These are phyloP conservation scores for Setomelanomma holmii DNA, from an alignment of 2,329 filamentous ascomycete species.

Conservation along the genomic window DNA sequence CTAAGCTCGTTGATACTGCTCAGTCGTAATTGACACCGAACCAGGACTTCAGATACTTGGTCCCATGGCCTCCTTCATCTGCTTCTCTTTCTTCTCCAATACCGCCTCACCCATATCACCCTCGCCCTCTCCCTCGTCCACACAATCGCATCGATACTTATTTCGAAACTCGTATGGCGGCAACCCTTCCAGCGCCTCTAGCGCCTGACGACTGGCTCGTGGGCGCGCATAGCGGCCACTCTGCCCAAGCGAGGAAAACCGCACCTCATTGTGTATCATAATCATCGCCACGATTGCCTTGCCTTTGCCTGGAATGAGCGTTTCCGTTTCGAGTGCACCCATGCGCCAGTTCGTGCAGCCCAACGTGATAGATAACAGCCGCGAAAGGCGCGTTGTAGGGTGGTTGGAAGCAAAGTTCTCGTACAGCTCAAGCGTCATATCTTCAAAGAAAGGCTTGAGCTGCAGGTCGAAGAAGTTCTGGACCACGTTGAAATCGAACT, in stretches of 20 bases:
- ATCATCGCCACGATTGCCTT: conserved; percentile 71
- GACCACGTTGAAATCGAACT: conserved; percentile 77
- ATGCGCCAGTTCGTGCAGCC: conserved; percentile 68
- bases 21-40: no score
- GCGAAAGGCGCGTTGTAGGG: conserved; percentile 74
- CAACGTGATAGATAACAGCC: conserved; percentile 68
- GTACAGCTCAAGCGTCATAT: conserved; percentile 76
- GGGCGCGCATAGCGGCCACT: conserved; percentile 78
- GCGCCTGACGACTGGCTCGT: conserved; percentile 66
- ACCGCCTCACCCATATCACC: neutral
- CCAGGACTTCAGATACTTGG: conserved; percentile 19
- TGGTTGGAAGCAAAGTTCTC: conserved; percentile 88
- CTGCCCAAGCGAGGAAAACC: conserved; percentile 67
- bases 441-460: conserved; percentile 78
- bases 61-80: conserved; percentile 26
- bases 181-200: conserved; percentile 60
- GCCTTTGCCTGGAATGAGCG: conserved; percentile 55
- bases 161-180: conserved; percentile 65
- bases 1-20: no score
- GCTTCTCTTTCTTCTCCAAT: conserved; percentile 11
- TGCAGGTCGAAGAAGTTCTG: conserved; percentile 78
- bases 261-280: conserved; percentile 74
- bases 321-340: conserved; percentile 44
- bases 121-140: conserved; percentile 18
- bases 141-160: conserved; percentile 70